Base-by-base conservation (phyloP, 306 rosid species). In the Canavalia gladiata region DNA sequence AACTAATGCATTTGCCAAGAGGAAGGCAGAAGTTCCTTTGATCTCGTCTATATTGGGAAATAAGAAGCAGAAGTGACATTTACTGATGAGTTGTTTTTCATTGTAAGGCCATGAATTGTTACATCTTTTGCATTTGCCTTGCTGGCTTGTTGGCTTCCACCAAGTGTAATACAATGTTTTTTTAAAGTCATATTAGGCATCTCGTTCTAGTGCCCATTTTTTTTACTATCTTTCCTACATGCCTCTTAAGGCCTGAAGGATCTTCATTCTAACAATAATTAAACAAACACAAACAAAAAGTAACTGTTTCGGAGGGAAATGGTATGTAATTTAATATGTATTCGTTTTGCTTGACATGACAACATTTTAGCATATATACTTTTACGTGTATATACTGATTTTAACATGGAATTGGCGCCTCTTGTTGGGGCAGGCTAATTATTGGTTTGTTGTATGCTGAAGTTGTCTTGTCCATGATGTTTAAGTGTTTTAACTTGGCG, bases 1-100 rank as follows among this genome's bases (percentile, higher is more conserved):
- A 87, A 91, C 92, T 50, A 79, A 68, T 57, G 87, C 86, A 1
- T 95, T 95, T 72, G 8, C 80, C 72, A 94, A 90, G 84, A 95
- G 90, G 81, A 88, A 89, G 85, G 78, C 88, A 62, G 39, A 84
- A 12, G 35, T 46, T 68, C 92, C 86, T 25, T 29, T 65, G 50
- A 74, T 71, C 2, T 75, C 80, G 1, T 67, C 68, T 56, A 30
- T 81, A 0, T 77, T 1, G 43, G 81, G 74, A 82, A 92, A 87
- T 83, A 91, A 90, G 87, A 91, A 83, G 78, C 78, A 70, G 68
- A 90, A 88, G 76, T 77, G 75, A 86, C 75, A 59, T 41, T 5
- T 56, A 51, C 65, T 37, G 45, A n/a, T 9, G 58, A 71, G 62
- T 31, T 68, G 5, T 37, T 51, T 67, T 67, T 33, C 3, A 18